These are phyloP conservation scores for Beauveria sp. DNA, from an alignment of 2,329 filamentous ascomycete genomes.

Conservation along the genomic window DNA sequence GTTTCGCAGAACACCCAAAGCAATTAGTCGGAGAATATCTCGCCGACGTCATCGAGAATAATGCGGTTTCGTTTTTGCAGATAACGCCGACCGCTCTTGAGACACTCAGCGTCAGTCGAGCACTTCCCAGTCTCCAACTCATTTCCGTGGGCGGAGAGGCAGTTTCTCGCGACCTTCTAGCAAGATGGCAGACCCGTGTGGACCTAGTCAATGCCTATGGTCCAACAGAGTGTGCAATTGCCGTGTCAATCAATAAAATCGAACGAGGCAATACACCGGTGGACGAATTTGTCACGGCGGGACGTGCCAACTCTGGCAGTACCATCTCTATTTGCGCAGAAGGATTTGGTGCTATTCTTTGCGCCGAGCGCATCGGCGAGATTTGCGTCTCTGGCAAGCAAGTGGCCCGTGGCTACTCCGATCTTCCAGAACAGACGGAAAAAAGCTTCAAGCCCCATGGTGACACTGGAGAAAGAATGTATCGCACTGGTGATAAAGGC, in stretches of 20 bases:
- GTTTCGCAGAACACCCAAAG: too few relatives aligned
- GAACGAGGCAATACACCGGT: neutral
- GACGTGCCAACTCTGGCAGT: too few relatives aligned
- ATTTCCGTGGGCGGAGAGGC: neutral
- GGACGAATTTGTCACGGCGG: neutral
- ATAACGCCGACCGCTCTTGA: neutral
- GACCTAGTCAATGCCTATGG: constrained; percentile 7
- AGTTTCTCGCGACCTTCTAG: neutral
- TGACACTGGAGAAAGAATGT: constrained; percentile 12
- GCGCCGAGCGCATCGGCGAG: too few relatives aligned
- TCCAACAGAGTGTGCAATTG: neutral
- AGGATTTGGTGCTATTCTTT: too few relatives aligned
- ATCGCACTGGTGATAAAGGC: constrained; percentile 14
- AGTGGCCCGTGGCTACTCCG: too few relatives aligned
- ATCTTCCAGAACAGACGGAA: too few relatives aligned
- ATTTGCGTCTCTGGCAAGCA: too few relatives aligned
- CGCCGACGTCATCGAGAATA: too few relatives aligned
- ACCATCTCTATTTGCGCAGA: too few relatives aligned
- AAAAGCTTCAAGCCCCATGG: neutral
- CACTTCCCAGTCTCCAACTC: neutral
- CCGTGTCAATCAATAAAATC: constrained; percentile 10
- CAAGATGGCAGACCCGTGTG: constrained; percentile 9
- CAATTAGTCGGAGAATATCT: too few relatives aligned
- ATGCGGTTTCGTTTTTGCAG: neutral
- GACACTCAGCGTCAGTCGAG: neutral